phyloP scores from a whole-genome alignment of 345 rosid species.

The Hibiscus tridactylites region DNA sequence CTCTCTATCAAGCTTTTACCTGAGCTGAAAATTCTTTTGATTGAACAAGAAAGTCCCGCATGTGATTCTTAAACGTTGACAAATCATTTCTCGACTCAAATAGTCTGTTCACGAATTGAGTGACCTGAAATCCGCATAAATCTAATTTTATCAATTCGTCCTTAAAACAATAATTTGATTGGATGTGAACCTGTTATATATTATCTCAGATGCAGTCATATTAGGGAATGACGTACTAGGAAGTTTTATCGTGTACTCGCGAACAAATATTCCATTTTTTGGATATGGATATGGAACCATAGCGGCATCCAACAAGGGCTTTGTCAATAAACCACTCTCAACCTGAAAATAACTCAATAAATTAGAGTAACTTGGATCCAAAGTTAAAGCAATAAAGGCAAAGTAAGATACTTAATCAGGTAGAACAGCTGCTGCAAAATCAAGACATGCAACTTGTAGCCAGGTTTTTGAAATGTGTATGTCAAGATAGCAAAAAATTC shows the following conservation, averaged over 20 bases:
- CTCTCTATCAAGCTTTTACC: slow-evolving; percentile 23
- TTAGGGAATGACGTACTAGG: slow-evolving; percentile 88
- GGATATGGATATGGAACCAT: slow-evolving; percentile 66
- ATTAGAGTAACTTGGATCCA: not conserved
- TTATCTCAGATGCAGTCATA: slow-evolving; percentile 83
- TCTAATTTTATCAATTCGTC: slow-evolving; percentile 9
- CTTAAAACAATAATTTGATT: not conserved
- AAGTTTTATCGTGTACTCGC: slow-evolving; percentile 88
- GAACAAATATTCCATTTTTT: slow-evolving; percentile 66
- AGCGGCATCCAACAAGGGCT: slow-evolving; percentile 88
- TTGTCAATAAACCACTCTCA: slow-evolving; percentile 69
- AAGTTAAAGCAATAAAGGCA: not conserved
- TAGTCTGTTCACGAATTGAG: slow-evolving; percentile 80
- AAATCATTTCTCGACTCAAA: slow-evolving; percentile 77
- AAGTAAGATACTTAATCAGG: slow-evolving; percentile 37
- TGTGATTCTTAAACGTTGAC: slow-evolving; percentile 71
- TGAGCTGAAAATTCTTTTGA: slow-evolving; percentile 80
- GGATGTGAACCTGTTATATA: not conserved
- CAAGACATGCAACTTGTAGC: slow-evolving; percentile 90
- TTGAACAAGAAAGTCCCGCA: slow-evolving; percentile 89
- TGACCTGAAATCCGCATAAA: slow-evolving; percentile 42
- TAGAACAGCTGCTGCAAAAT: slow-evolving; percentile 85
- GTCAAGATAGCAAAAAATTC: slow-evolving; percentile 94
- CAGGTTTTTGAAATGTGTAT: slow-evolving; percentile 97
- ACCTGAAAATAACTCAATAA: slow-evolving; percentile 38